phyloP scores from a whole-genome alignment of 2,329 filamentous ascomycete genomes.

The Thyridium curvatum region DNA sequence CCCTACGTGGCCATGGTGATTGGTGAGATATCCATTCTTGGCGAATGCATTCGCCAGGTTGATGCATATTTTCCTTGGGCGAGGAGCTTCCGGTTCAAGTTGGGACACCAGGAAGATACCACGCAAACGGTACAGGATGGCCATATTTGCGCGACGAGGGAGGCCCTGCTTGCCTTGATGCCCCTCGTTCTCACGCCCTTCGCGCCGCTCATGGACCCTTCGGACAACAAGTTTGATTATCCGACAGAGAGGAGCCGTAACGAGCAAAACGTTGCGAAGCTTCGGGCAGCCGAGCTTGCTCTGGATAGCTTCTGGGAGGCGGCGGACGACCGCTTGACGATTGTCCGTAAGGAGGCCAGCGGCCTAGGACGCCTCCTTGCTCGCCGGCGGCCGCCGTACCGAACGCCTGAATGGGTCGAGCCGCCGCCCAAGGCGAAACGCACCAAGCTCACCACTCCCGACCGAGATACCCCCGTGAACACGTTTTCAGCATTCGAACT shows the following conservation, averaged over 20 bases:
- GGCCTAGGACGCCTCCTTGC: slow-evolving; percentile 21
- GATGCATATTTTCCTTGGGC: slow-evolving; percentile 43
- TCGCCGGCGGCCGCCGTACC: slow-evolving; percentile 28
- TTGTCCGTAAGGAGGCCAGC: too few relatives aligned
- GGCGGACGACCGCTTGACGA: too few relatives aligned
- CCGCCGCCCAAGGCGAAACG: slow-evolving; percentile 16
- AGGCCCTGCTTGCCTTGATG: too few relatives aligned
- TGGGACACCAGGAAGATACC: slow-evolving; percentile 17
- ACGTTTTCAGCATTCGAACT: slow-evolving; percentile 18
- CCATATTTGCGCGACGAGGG: too few relatives aligned
- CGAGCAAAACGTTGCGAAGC: slow-evolving; percentile 32
- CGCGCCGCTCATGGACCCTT: slow-evolving; percentile 21
- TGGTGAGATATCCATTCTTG: slow-evolving; percentile 37
- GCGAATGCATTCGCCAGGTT: slow-evolving; percentile 36
- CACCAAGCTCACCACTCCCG: too few relatives aligned
- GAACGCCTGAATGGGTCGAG: slow-evolving; percentile 43
- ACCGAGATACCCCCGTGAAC: slow-evolving; percentile 3
- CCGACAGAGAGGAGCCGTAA: slow-evolving; percentile 37
- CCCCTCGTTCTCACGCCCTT: too few relatives aligned
- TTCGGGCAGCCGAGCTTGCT: slow-evolving; percentile 38
- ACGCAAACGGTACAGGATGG: too few relatives aligned
- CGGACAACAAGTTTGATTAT: slow-evolving; percentile 33
- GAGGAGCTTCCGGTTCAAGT: slow-evolving; percentile 24
- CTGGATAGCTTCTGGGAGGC: slow-evolving; percentile 40
- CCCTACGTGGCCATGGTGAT: slow-evolving; percentile 25